Conservation (phyloP, 768 basidiomycete species). For the Lactarius pseudohatsudake region DNA sequence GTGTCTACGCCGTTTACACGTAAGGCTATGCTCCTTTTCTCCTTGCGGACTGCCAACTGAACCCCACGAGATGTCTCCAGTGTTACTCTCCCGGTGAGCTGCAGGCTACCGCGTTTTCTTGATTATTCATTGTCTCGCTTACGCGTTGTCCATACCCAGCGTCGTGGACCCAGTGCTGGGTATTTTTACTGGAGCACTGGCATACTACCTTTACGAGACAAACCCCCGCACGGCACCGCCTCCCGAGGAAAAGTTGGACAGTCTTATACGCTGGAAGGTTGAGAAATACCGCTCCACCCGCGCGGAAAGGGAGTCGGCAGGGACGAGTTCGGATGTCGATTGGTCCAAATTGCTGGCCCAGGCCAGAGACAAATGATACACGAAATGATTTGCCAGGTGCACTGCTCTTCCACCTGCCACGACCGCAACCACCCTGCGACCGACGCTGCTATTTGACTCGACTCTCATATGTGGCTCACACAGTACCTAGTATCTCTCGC, state of each 20-base stretch:
- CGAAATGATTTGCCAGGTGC: not conserved
- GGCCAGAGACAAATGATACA: slow-evolving; percentile 18
- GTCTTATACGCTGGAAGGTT: slow-evolving; percentile 70
- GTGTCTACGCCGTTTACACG: slow-evolving; percentile 7
- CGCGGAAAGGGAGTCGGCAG: slow-evolving; percentile 19
- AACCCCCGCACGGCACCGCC: slow-evolving; percentile 71
- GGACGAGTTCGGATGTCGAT: slow-evolving; percentile 28
- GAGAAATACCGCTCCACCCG: slow-evolving; percentile 38
- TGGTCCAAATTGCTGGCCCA: slow-evolving; percentile 17
- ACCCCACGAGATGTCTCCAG: slow-evolving; percentile 43
- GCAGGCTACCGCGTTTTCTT: not conserved
- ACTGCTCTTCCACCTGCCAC: not conserved
- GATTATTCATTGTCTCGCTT: not conserved
- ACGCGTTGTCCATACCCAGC: slow-evolving; percentile 39
- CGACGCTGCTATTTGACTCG: not conserved
- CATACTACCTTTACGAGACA: slow-evolving; percentile 77
- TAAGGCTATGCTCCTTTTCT: not conserved
- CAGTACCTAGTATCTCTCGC: slow-evolving; percentile 32
- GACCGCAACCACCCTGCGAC: not conserved
- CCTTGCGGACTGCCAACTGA: not conserved
- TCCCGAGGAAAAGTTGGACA: slow-evolving; percentile 51
- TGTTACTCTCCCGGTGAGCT: slow-evolving; percentile 36
- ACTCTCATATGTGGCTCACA: slow-evolving; percentile 1
- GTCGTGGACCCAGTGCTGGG: slow-evolving; percentile 71
- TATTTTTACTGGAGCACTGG: slow-evolving; percentile 73